phyloP scores from a whole-genome alignment of 2,329 filamentous ascomycete species.

The Diaporthe nobilis region DNA sequence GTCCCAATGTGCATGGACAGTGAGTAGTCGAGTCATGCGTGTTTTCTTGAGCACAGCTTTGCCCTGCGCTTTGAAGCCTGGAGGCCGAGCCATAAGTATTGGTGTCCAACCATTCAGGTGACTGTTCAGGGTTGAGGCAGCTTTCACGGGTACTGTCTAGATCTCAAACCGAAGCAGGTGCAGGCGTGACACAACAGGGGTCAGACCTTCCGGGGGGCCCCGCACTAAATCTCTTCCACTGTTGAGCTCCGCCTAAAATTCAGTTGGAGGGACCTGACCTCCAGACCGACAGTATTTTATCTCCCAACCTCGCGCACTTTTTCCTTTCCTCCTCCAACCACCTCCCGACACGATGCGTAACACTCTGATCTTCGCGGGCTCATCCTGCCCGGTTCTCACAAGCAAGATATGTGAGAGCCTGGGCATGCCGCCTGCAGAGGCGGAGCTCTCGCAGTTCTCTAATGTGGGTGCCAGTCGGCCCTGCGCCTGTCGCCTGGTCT shows the following conservation, averaged over 20 bases:
- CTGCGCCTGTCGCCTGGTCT: conserved; percentile 42
- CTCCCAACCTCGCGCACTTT: conserved; percentile 42
- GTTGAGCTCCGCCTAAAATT: conserved; percentile 36
- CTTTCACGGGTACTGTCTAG: too few species aligned
- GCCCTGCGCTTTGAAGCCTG: background rate
- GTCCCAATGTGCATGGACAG: background rate
- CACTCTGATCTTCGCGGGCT: conserved; percentile 77
- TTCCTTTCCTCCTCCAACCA: conserved; percentile 35
- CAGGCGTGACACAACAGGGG: conserved; percentile 3
- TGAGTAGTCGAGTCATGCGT: conserved; percentile 1
- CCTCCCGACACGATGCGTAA: conserved; percentile 68
- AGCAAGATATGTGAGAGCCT: conserved; percentile 77
- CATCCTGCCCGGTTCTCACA: conserved; percentile 75
- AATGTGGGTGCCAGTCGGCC: conserved; percentile 61
- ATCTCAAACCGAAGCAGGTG: background rate
- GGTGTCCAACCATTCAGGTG: background rate
- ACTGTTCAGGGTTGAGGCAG: too few species aligned
- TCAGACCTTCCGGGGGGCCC: background rate
- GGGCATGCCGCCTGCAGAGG: conserved; percentile 74
- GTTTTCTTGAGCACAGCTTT: background rate
- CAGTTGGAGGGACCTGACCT: conserved; percentile 9
- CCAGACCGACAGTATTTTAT: conserved; percentile 20
- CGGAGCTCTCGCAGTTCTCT: conserved; percentile 78
- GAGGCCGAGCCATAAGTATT: background rate
- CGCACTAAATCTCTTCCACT: conserved; percentile 36